Evolutionary conservation across 768 basidiomycete species (phyloP), one percentile per base, ranked within the genome.

Genomic region (Ramaria sp.): DNA sequence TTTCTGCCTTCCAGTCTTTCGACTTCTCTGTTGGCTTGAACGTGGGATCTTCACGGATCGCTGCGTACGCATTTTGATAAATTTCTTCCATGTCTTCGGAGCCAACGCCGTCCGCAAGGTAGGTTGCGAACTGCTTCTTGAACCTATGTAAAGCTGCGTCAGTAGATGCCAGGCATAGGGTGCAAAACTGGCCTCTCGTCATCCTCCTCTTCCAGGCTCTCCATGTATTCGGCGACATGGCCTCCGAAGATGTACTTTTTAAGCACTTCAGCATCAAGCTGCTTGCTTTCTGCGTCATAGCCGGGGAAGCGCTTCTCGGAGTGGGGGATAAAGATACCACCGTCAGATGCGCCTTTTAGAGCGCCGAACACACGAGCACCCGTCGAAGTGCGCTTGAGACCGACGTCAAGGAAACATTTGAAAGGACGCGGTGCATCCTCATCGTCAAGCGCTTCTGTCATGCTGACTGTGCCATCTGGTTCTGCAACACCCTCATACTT

Each of bases 211-310:
- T 99, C 96, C 54, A 98, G 76, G 57, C 84, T 88, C 76, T 98
- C 91, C 96, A 99, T 99, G 80, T 98, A 99, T 75, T 98, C 96
- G 51, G 96, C 91, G 57, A 99, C 87, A 71, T 99, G 96, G 53
- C 94, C 94, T 69, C 91, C 94, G 65, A 78, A 88, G 70, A 99
- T 98, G 77, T 99, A 99, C 75, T 95, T 95, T 71, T 95, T 92
- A 67, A 98, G 78, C 57, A 86, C 82, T 72, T 98, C 96, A 45
- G 91, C 84, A 61, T 99, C 93, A 60, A 99, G 81, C 70, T 85
- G 75, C 79, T 99, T 99, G 70, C 72, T 68, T 73, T 99, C 96
- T 59, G 86, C 74, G 72, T 99, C 96, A 75, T 81, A 99, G 49
- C 96, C 96, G 56, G 96, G 96, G 86, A 98, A 97, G 56, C 94